phyloP scores from a whole-genome alignment of 1,284 basidiomycete genomes.

The Ganoderma sinense region DNA sequence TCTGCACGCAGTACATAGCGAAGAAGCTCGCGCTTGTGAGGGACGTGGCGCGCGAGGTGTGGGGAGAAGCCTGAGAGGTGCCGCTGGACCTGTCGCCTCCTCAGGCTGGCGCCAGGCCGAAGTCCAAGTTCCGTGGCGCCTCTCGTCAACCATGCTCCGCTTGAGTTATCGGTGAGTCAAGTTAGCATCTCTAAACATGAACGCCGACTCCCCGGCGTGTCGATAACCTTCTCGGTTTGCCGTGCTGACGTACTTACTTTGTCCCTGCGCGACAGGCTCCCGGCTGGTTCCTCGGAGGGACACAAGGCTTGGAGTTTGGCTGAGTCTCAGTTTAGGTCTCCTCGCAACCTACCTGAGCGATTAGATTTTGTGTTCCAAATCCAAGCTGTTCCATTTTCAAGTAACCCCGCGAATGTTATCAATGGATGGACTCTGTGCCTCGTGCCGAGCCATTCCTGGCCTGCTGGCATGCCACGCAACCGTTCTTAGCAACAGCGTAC shows the following conservation, averaged over 20 bases:
- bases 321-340: neutral
- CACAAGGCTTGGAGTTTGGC: neutral
- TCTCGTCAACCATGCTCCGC: neutral
- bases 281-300: neutral
- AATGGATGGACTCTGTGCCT: neutral
- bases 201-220: neutral
- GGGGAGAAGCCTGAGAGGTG: slow-evolving; percentile 35
- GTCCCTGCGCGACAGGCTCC: neutral
- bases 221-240: neutral
- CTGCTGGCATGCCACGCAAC: neutral
- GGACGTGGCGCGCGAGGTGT: slow-evolving; percentile 57
- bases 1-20: slow-evolving; percentile 27
- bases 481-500: neutral
- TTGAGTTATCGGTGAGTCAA: neutral
- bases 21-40: slow-evolving; percentile 59
- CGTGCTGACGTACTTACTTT: neutral
- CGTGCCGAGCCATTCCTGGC: neutral
- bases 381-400: too few species aligned
- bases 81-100: neutral
- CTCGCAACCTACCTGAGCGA: neutral
- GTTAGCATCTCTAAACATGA: neutral
- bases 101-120: neutral
- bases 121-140: neutral
- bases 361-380: neutral
- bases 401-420: neutral